Base-by-base conservation (phyloP, 2,329 filamentous ascomycete genomes). In the Colletotrichum orbiculare region DNA sequence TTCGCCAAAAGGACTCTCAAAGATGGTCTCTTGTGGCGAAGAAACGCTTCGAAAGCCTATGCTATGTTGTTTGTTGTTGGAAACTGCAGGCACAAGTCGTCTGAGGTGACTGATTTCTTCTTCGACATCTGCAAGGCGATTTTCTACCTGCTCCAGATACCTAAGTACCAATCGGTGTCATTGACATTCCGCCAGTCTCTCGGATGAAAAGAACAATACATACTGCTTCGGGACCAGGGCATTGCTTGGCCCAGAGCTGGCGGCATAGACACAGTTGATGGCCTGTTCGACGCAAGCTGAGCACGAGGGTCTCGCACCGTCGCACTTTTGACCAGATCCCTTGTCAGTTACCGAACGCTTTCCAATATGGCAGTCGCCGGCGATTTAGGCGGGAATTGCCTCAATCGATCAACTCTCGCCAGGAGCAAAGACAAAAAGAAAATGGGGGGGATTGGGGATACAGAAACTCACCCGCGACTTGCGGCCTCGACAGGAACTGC, bases 221-320 rank as follows among this genome's bases (percentile, higher is more conserved):
- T 55, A 67, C 66, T 58, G 53, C 39, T 67, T 67, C 2, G 62
- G 66, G 8, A 67, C 66, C 34, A 67, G 5, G 2, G 62, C 62
- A 6, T 58, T 58, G 15, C 48, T 64, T 41, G 55, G 41, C 3
- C 54, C 64, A 13, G 64, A 56, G 11, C 54, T 64, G 13, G 64
- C 63, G 17, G 69, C 67, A 47, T 71, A 71, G 41, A 70, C 52
- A 48, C 70, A 71, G 11, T 70, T 60, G 33, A 71, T 53, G 8
- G 57, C 56, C 25, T 68, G 62, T 41, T 68, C 49, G 10, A 52
- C 41, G 43, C 70, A 71, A 11, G 67, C 62, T n/a, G 65, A 64
- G 38, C 70, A 71, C 25, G 62, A 64, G 2, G 70, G 70, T 33
- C 70, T 60, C 8, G 58, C 59, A 13, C 70, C 70, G 43, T 71